phyloP scores from a whole-genome alignment of 306 rosid species.

The Rosa multiflora region DNA sequence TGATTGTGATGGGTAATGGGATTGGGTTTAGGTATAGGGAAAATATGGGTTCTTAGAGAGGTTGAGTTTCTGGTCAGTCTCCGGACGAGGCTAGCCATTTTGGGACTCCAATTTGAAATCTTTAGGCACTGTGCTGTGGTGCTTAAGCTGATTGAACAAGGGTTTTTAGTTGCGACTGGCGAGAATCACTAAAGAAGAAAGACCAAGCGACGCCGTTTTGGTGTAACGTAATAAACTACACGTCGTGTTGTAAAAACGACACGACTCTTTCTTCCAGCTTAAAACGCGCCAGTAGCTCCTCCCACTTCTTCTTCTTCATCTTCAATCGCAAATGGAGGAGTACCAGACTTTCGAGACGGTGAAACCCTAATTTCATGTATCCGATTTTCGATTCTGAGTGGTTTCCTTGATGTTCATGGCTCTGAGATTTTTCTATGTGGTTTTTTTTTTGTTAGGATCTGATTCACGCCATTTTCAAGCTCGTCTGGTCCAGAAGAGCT shows the following conservation, averaged over 20 bases:
- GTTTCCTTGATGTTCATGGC: neutral
- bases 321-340: conserved; percentile 50
- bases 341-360: conserved; percentile 52
- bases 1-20: conserved; percentile 10
- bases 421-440: neutral
- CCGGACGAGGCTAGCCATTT: conserved; percentile 37
- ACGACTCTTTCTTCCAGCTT: neutral
- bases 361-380: conserved; percentile 10
- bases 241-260: neutral
- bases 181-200: neutral
- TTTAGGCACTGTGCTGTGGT: neutral
- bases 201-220: neutral
- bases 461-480: conserved; percentile 74
- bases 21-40: conserved; percentile 8
- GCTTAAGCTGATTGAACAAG: neutral
- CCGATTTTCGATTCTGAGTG: neutral
- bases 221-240: neutral
- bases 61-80: conserved; percentile 27
- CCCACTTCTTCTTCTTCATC: neutral
- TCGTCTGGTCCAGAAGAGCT: conserved; percentile 62
- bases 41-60: conserved; percentile 21
- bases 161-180: neutral
- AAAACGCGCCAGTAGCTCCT: neutral
- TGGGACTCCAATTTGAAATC: neutral
- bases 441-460: conserved; percentile 51